These are phyloP conservation scores for Apophysomyces variabilis DNA, from an alignment of 371 early-diverging fungal species.

Conservation along the genomic window DNA sequence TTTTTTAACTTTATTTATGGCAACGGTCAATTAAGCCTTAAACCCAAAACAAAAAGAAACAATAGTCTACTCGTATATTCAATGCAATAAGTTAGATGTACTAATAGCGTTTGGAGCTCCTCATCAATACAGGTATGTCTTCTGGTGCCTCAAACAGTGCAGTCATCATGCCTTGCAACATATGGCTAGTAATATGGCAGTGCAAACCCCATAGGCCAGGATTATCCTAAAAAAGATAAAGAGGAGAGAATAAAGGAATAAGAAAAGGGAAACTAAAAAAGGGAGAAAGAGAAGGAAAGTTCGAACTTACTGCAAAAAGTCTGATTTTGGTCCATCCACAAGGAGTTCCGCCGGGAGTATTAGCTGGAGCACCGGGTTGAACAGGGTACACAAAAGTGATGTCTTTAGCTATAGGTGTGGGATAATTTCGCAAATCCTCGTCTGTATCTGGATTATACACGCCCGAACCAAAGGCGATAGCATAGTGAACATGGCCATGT, in stretches of 20 bases:
- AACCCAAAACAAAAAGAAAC: too few relatives aligned
- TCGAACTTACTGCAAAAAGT: constrained; percentile 22
- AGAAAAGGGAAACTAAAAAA: not conserved
- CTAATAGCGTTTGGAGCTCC: not conserved
- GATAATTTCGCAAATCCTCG: constrained; percentile 14
- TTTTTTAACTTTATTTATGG: too few relatives aligned
- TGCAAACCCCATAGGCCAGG: constrained; percentile 59
- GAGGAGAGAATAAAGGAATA: not conserved
- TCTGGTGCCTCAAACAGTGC: constrained; percentile 45
- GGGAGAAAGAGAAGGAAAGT: not conserved
- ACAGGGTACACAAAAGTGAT: constrained; percentile 25
- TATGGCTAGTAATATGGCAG: constrained; percentile 59
- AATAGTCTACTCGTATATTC: too few relatives aligned
- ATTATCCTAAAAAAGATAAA: constrained; percentile 31
- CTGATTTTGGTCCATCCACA: constrained; percentile 38
- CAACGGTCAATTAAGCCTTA: too few relatives aligned
- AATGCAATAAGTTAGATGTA: not conserved
- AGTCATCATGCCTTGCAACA: constrained; percentile 56
- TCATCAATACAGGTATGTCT: constrained; percentile 17
- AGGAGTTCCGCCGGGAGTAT: constrained; percentile 2
- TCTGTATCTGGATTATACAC: constrained; percentile 20
- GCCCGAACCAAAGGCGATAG: constrained; percentile 26
- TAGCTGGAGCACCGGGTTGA: not conserved
- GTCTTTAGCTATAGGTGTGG: constrained; percentile 23
- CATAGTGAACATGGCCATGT: constrained; percentile 33